These are phyloP conservation scores for Martensiomyces pterosporus DNA, from an alignment of 192 early-diverging fungal genomes.

Conservation along the genomic window DNA sequence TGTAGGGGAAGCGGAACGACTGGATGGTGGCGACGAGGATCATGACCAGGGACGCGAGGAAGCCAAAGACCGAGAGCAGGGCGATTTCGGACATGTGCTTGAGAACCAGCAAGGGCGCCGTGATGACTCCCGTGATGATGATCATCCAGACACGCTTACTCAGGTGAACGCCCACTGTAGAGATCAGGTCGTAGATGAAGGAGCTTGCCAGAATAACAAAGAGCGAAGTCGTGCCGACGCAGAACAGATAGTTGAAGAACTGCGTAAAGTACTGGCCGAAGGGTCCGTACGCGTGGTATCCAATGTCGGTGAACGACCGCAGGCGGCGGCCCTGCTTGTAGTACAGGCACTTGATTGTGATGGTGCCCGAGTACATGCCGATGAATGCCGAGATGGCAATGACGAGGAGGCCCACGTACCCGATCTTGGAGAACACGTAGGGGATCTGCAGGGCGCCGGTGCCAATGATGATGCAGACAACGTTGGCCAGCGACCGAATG, in stretches of 20 bases:
- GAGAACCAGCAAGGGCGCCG: conserved; percentile 61
- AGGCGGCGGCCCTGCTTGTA: conserved; percentile 47
- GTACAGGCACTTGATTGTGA: conserved; percentile 75
- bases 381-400: conserved; percentile 66
- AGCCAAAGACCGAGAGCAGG: conserved; percentile 62
- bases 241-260: conserved; percentile 58
- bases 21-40: conserved; percentile 58
- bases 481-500: conserved; percentile 55
- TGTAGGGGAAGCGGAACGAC: conserved; percentile 39
- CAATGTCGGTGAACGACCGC: conserved; percentile 63
- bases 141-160: conserved; percentile 55
- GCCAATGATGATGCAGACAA: conserved; percentile 75
- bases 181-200: conserved; percentile 57
- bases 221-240: conserved; percentile 61
- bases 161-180: conserved; percentile 33
- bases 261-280: conserved; percentile 57
- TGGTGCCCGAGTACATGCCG: conserved; percentile 65
- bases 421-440: conserved; percentile 66
- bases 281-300: conserved; percentile 59
- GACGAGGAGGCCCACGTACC: conserved; percentile 73
- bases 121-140: conserved; percentile 53
- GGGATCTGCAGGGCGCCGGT: conserved; percentile 80
- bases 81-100: conserved; percentile 78
- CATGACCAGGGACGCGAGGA: conserved; percentile 62
- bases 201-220: conserved; percentile 67